Evolutionary conservation across 257 asterid species (phyloP), one percentile per base, ranked within the genome.

Genomic region (Solanum chiquidenum): DNA sequence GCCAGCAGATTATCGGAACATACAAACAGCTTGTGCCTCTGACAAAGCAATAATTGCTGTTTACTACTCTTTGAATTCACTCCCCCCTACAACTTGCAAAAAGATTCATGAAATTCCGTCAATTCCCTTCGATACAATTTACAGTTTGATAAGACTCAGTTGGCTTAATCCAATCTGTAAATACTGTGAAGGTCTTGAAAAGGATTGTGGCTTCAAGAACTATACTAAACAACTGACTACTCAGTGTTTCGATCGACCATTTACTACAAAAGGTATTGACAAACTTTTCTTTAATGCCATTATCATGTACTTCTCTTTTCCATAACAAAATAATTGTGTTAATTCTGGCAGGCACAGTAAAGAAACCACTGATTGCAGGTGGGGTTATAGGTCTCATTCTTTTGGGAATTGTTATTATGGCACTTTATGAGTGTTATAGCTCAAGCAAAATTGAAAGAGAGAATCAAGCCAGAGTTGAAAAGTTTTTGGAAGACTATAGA

Each of bases 391-490:
- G 62, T 40, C 3, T 77, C 18, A 1, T 13, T 77, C 84, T 77
- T 23, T 64, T 44, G 13, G 71, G 73, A 83, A 13, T 69, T 5
- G 16, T 37, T 27, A 5, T 86, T 10, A 72, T 87, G 90, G 88
- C 77, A 37, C 38, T 91, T 0, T 85, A 75, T 73, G 42, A 58
- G 64, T 58, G 84, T 31, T 62, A 37, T 76, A 71, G 69, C 38
- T 82, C 87, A 27, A 60, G 44, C n/a, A 71, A 83, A 84, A 74
- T 12, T 12, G 42, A 76, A 18, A 89, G 68, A 55, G 89, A 88
- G 86, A 83, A 90, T 88, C 89, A 84, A 27, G 86, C 42, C 55
- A 90, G 88, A 89, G 88, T 93, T 46, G 94, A 91, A 90, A 88
- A 40, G 3, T 77, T 77, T n/a, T 25, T 77, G 84, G 84, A 77